Conservation (phyloP, 2,329 filamentous ascomycete genomes). For the Cadophora sp. region DNA sequence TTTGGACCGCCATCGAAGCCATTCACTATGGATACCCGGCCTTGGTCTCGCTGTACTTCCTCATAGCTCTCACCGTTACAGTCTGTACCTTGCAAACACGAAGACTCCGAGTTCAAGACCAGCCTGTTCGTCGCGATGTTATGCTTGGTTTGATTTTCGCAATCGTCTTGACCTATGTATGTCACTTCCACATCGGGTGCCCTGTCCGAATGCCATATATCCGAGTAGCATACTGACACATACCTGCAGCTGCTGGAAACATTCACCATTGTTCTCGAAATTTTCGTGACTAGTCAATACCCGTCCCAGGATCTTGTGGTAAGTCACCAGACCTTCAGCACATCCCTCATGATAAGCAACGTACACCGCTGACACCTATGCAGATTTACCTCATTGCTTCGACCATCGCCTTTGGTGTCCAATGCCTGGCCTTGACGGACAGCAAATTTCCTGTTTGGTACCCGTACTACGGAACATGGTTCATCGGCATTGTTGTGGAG, state of each 20-base stretch:
- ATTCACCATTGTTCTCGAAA: constrained; percentile 37
- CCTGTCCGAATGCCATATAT: too few relatives aligned
- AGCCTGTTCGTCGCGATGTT: constrained; percentile 51
- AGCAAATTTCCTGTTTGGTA: constrained; percentile 62
- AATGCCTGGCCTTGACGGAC: constrained; percentile 61
- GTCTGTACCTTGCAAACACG: constrained; percentile 61
- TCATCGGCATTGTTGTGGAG: constrained; percentile 64
- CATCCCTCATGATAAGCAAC: not conserved
- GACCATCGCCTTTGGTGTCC: constrained; percentile 67
- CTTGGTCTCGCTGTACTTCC: constrained; percentile 63
- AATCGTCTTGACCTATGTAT: constrained; percentile 51
- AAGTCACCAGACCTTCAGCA: constrained; percentile 22
- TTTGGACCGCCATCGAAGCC: constrained; percentile 35
- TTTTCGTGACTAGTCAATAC: constrained; percentile 35
- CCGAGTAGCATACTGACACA: constrained; percentile 21
- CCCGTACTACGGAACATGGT: constrained; percentile 68
- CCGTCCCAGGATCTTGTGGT: constrained; percentile 44
- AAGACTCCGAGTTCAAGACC: constrained; percentile 45
- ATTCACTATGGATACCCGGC: constrained; percentile 67
- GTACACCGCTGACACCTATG: constrained; percentile 18
- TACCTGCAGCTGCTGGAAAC: constrained; percentile 45
- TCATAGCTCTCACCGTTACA: constrained; percentile 56
- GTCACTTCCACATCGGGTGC: constrained; percentile 23
- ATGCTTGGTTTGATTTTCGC: constrained; percentile 50
- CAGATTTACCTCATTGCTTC: constrained; percentile 66